These are phyloP conservation scores for Cadophora malorum DNA, from an alignment of 2,329 filamentous ascomycete genomes.

Conservation along the genomic window DNA sequence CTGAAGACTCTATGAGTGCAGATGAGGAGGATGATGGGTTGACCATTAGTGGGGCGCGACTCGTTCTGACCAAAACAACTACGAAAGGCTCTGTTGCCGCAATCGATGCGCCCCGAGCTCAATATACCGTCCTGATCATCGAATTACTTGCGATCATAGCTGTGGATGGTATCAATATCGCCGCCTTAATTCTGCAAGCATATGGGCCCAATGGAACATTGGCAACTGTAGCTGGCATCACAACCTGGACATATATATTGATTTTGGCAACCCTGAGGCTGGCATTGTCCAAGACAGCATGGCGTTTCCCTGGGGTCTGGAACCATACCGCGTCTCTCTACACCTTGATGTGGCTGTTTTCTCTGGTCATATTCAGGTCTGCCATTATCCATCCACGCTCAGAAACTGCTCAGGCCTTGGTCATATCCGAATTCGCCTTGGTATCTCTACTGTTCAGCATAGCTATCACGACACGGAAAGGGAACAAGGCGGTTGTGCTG, in stretches of 20 bases:
- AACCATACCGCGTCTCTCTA: conserved; percentile 92
- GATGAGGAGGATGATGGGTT: conserved; percentile 63
- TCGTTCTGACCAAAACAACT: conserved; percentile 64
- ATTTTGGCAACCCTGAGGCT: conserved; percentile 76
- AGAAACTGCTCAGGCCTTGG: conserved; percentile 64
- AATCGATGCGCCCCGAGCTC: conserved; percentile 76
- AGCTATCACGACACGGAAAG: conserved; percentile 82
- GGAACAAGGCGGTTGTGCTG: conserved; percentile 86
- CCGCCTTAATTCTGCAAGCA: conserved; percentile 65
- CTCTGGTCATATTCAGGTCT: conserved; percentile 81
- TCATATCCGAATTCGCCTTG: conserved; percentile 76
- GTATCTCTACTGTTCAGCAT: conserved; percentile 77
- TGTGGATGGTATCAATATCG: conserved; percentile 72
- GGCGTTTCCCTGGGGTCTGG: conserved; percentile 78
- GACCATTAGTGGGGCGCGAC: conserved; percentile 62
- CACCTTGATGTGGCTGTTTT: conserved; percentile 79
- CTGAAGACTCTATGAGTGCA: conserved; percentile 38
- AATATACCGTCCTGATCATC: conserved; percentile 71
- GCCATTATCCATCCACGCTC: conserved; percentile 79
- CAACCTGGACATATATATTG: conserved; percentile 82
- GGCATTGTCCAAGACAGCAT: conserved; percentile 68
- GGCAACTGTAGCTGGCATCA: conserved; percentile 70
- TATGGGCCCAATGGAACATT: conserved; percentile 64
- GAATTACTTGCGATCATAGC: conserved; percentile 79
- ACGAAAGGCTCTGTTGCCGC: conserved; percentile 71